Percentiles rank a stretch among this genome's conserved stretches.
These are phyloP conservation scores for Mycosarcoma maydis DNA, from an alignment of 1,284 basidiomycete species.

Conservation along the genomic window DNA sequence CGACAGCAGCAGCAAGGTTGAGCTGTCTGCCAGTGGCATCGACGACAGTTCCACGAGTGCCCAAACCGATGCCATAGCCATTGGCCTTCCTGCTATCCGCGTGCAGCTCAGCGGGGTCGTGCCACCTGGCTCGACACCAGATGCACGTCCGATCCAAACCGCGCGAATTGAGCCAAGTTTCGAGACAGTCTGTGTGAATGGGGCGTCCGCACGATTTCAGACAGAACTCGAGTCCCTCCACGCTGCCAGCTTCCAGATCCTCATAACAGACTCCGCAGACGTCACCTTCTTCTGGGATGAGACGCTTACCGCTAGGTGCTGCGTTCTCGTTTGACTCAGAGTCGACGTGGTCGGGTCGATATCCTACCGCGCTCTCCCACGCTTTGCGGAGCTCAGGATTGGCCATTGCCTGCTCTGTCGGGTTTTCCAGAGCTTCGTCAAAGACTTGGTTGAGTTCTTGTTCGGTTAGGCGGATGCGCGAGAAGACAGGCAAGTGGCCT, in stretches of 20 bases:
- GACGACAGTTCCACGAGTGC: constrained; percentile 17
- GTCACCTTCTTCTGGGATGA: constrained; percentile 37
- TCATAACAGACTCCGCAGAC: constrained; percentile 48
- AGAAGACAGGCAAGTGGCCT: constrained; percentile 23
- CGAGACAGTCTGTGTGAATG: constrained; percentile 38
- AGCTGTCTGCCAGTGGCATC: constrained; percentile 22
- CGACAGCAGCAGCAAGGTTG: constrained; percentile 36
- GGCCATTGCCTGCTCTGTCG: constrained; percentile 29
- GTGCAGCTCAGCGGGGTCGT: background rate
- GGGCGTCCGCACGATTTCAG: constrained; percentile 42
- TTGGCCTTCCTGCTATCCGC: background rate
- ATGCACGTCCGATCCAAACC: constrained; percentile 30
- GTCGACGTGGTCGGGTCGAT: constrained; percentile 3
- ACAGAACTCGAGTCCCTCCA: constrained; percentile 39
- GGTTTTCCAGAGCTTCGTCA: constrained; percentile 18
- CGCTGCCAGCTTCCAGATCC: constrained; percentile 32
- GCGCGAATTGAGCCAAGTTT: constrained; percentile 33
- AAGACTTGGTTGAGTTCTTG: constrained; percentile 22
- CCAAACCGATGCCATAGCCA: constrained; percentile 33
- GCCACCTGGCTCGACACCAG: constrained; percentile 43
- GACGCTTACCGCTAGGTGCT: constrained; percentile 13
- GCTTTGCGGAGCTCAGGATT: constrained; percentile 28
- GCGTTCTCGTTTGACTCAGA: background rate
- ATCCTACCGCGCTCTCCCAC: constrained; percentile 35
- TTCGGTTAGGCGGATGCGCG: constrained; percentile 3